Base-by-base conservation (phyloP, 495 filamentous ascomycete species). In the Bacidia rubella region DNA sequence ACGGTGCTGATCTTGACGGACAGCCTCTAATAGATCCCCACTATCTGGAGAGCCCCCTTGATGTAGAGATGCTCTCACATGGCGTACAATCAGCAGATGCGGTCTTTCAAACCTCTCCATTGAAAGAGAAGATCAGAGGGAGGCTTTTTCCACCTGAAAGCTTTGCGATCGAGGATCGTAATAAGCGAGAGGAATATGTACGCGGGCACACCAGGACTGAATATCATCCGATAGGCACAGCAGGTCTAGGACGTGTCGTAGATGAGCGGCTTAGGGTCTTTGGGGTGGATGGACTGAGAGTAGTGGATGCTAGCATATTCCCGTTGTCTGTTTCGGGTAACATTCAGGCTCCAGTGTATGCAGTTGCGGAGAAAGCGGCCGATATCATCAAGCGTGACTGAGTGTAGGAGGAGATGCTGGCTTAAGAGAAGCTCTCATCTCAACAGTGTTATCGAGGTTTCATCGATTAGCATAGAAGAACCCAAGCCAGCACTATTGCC, bases 251-350 rank as follows among this genome's bases (percentile, higher is more conserved):
- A 21, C 68, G 70, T 10, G 70, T 71, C 2, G 65, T 73, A 2
- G 65, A 72, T 50, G 59, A 64, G 39, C 47, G 52, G 19, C 48
- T 77, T 22, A 63, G 60, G 49, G 76, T 82, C 0, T 70, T 80
- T 47, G 79, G 74, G 1, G 69, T 72, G 0, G 59, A 47, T 19
- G 63, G 66, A 1, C 54, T 80, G 39, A 62, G 77, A 50, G 66
- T 79, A 1, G 71, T 74, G 0, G 77, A 81, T 59, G 75, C 76
- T 1, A 77, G 74, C 57, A 60, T 78, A 17, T 69, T 81, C 43
- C 74, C 76, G 0, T 42, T 78, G 19, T 62, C 70, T 49, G 63
- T 70, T 7, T 53, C 56, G 9, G 74, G 68, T 0, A 75, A 78
- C 61, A 71, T 78, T 23, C 66, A 70, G 60, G 66, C 68, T 2